These are phyloP conservation scores for Staphylotrichum longicolle DNA, from an alignment of 495 filamentous ascomycete species.

Conservation along the genomic window DNA sequence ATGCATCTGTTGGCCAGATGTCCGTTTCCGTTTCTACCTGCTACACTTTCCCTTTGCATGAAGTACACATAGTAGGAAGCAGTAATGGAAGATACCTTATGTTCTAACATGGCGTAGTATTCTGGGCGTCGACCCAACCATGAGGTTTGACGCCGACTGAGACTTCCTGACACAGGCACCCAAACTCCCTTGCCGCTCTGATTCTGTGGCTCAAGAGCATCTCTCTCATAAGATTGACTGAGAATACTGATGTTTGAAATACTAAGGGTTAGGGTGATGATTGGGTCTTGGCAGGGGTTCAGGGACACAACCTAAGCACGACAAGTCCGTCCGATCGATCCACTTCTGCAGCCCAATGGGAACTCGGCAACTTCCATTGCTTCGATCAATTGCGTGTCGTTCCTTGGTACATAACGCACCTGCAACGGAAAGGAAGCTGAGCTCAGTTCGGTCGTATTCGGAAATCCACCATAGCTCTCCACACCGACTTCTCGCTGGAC, in stretches of 20 bases:
- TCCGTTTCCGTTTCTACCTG: not conserved
- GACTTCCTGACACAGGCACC: too few relatives aligned
- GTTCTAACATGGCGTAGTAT: too few relatives aligned
- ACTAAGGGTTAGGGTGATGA: not conserved
- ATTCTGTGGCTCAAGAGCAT: too few relatives aligned
- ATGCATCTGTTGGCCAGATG: not conserved
- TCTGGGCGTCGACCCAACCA: too few relatives aligned
- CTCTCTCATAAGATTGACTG: too few relatives aligned
- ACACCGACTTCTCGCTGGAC: not conserved
- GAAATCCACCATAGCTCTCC: not conserved
- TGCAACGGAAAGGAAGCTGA: not conserved
- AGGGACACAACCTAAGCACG: not conserved
- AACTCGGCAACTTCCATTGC: too few relatives aligned
- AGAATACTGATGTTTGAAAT: not conserved
- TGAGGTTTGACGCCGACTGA: too few relatives aligned
- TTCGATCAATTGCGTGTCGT: too few relatives aligned
- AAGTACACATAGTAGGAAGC: too few relatives aligned
- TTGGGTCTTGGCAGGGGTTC: constrained; percentile 12
- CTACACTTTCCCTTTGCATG: not conserved
- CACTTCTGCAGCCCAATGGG: not conserved
- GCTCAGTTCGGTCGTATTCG: constrained; percentile 9
- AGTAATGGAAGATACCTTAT: too few relatives aligned
- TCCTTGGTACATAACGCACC: not conserved
- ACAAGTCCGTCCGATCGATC: not conserved
- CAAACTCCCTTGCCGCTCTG: too few relatives aligned